Base-by-base conservation (phyloP, 441 rosid genomes). In the Adansonia gregorii region DNA sequence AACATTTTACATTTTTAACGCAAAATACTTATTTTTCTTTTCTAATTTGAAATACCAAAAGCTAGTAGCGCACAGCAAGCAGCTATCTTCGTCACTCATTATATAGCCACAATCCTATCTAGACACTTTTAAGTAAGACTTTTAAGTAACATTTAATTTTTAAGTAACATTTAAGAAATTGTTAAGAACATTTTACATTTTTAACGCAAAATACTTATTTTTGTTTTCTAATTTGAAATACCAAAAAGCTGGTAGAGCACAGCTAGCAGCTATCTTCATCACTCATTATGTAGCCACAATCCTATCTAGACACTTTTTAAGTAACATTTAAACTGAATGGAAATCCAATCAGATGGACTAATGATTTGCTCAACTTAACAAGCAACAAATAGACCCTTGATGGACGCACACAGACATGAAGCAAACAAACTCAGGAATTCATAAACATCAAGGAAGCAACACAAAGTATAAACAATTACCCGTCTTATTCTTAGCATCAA, bases 401-500 rank as follows among this genome's bases (percentile, higher is more conserved):
- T 49, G 73, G 73, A 48, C 14, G 14, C 43, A 14, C 14, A 51
- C 20, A 51, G 1, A 70, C 45, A n/a, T 8, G 46, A 24, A 70
- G 7, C 15, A 70, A 27, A 70, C 14, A 8, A 69, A 22, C 45
- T 68, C 20, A 8, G 73, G 73, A 24, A 49, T 4, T 12, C 41
- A 69, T 15, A 51, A 12, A 10, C 45, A 14, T 15, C 20, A 31
- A n/a, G 63, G 12, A 27, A 70, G 60, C 60, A 24, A 35, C 15
- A 24, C 27, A 24, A 24, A 24, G 27, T 24, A 81, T 19, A 60
- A 15, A 27, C 27, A 2, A 3, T 55, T 78, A 86, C 89, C 87
- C 81, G 61, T 75, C 77, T 76, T 83, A 76, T 86, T 77, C 80
- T 58, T 79, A 80, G 84, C 81, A 77, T 91, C 88, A 45, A 91